phyloP scores from a whole-genome alignment of 2,329 filamentous ascomycete genomes.

The Claviceps sp. region DNA sequence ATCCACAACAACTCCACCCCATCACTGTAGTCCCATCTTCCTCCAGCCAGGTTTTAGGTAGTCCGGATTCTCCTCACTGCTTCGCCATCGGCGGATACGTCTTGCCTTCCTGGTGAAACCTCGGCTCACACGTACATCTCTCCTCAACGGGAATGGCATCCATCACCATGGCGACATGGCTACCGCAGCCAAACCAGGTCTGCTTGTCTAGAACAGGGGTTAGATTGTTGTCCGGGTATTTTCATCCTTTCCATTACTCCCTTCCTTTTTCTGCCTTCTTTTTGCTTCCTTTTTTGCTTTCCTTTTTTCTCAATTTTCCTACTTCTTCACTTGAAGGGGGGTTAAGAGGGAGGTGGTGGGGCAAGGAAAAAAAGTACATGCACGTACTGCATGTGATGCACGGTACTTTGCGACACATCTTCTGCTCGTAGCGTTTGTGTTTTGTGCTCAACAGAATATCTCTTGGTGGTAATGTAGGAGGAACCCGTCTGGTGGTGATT shows the following conservation, averaged over 20 bases:
- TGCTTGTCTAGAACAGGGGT: conserved; percentile 31
- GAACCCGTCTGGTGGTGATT: no score
- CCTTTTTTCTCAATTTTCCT: no score
- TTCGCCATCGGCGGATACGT: conserved; percentile 51
- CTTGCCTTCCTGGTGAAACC: conserved; percentile 45
- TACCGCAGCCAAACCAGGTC: conserved; percentile 54
- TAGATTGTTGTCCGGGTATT: not conserved
- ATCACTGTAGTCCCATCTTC: conserved; percentile 9
- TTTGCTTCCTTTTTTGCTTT: no score
- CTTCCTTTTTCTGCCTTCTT: not conserved
- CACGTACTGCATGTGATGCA: conserved; percentile 49
- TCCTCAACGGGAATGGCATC: conserved; percentile 41
- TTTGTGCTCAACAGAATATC: no score
- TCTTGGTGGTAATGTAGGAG: no score
- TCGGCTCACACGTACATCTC: conserved; percentile 53
- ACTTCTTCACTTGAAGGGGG: no score
- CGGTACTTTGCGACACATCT: conserved; percentile 52
- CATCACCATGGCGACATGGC: conserved; percentile 48
- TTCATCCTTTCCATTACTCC: not conserved
- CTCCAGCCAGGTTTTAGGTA: conserved; percentile 11
- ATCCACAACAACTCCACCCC: no score
- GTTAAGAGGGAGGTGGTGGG: no score
- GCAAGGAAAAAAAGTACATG: no score
- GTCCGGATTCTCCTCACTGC: conserved; percentile 9
- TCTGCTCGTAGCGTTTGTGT: no score